Percentiles rank a stretch among this genome's conserved stretches.
These are phyloP conservation scores for Mycena venus DNA, from an alignment of 768 basidiomycete genomes.

Conservation along the genomic window DNA sequence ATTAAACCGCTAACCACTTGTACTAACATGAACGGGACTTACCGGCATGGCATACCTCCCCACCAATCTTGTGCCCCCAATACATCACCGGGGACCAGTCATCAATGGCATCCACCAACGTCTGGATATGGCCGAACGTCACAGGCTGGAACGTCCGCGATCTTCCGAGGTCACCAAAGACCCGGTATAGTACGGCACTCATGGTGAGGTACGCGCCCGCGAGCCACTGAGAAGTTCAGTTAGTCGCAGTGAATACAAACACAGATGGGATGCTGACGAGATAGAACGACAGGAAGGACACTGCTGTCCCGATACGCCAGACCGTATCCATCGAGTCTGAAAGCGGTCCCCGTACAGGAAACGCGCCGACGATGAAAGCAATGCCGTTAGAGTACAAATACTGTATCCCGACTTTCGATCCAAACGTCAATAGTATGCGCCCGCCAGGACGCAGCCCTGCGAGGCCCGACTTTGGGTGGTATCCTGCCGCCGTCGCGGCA, in stretches of 20 bases:
- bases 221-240: not conserved
- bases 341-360: constrained; percentile 2
- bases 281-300: not conserved
- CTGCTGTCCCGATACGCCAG: not conserved
- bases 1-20: not conserved
- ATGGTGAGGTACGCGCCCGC: not conserved
- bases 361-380: constrained; percentile 1
- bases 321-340: not conserved
- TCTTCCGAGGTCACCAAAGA: not conserved
- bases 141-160: constrained; percentile 38
- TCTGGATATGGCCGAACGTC: constrained; percentile 50
- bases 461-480: not conserved
- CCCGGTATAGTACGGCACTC: not conserved
- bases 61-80: constrained; percentile 38
- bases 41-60: constrained; percentile 14
- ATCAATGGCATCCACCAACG: constrained; percentile 49
- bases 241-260: not conserved
- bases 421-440: not conserved
- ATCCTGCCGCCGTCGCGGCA: not conserved
- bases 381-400: constrained; percentile 14
- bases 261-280: not conserved
- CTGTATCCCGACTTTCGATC: not conserved
- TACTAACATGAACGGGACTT: not conserved
- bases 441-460: not conserved
- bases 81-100: constrained; percentile 48